phyloP scores from a whole-genome alignment of 2,329 filamentous ascomycete genomes.

The Trichophyton simii region DNA sequence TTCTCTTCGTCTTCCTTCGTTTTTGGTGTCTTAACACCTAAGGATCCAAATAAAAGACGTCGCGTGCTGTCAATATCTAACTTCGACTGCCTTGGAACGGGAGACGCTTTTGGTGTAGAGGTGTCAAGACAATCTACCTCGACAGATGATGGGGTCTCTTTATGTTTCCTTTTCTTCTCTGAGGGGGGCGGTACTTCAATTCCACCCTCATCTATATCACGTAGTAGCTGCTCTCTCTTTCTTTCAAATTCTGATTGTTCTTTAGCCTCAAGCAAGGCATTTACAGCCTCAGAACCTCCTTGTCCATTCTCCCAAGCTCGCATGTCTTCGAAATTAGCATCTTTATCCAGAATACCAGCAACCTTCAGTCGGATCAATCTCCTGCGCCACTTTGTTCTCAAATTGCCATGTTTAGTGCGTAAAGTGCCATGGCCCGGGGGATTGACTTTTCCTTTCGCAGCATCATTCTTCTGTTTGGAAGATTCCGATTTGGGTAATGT shows the following conservation, averaged over 20 bases:
- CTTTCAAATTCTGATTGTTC: slow-evolving; percentile 36
- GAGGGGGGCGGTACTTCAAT: slow-evolving; percentile 33
- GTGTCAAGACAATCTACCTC: neutral
- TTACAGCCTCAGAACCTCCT: neutral
- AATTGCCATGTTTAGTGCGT: slow-evolving; percentile 44
- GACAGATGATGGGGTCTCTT: neutral
- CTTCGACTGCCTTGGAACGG: slow-evolving; percentile 24
- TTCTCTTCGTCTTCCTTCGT: slow-evolving; percentile 55
- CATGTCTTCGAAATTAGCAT: slow-evolving; percentile 42
- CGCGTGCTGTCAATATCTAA: slow-evolving; percentile 51
- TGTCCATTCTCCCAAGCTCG: slow-evolving; percentile 21
- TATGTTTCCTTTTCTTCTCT: slow-evolving; percentile 22
- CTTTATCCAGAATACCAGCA: slow-evolving; percentile 38
- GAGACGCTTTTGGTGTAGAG: slow-evolving; percentile 1
- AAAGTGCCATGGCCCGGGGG: slow-evolving; percentile 39
- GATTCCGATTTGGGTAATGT: slow-evolving; percentile 13
- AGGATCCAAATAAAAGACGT: slow-evolving; percentile 57
- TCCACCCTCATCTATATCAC: slow-evolving; percentile 41
- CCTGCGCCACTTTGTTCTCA: slow-evolving; percentile 39
- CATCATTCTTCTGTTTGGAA: slow-evolving; percentile 11
- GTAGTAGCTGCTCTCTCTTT: slow-evolving; percentile 40
- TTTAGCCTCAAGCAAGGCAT: slow-evolving; percentile 10
- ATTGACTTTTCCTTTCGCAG: slow-evolving; percentile 15
- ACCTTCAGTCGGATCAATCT: slow-evolving; percentile 42
- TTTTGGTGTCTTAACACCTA: slow-evolving; percentile 58